phyloP scores from a whole-genome alignment of 164 flowering plant genomes.

The Kalanchoe fedtschenkoi region DNA sequence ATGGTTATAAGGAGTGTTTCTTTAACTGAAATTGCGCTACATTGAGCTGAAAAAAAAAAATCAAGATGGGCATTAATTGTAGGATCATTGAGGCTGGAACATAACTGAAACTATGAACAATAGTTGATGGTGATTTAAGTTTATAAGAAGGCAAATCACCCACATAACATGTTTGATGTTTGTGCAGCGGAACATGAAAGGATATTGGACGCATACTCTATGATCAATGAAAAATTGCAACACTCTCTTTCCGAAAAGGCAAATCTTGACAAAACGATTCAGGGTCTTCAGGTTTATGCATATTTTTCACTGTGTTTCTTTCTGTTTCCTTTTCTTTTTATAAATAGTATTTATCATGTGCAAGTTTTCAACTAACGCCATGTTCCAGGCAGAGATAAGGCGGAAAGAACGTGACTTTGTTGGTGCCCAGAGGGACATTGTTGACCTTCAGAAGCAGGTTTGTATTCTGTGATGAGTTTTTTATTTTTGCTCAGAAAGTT shows the following conservation, averaged over 20 bases:
- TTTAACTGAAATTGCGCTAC: too few relatives aligned
- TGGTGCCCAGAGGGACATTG: constrained; percentile 56
- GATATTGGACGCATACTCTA: constrained; percentile 68
- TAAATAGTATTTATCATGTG: background rate
- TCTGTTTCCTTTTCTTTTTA: background rate
- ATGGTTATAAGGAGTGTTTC: too few relatives aligned
- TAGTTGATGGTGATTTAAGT: too few relatives aligned
- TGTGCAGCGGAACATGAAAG: constrained; percentile 73
- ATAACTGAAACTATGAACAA: too few relatives aligned
- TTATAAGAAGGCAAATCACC: background rate
- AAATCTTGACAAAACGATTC: constrained; percentile 41
- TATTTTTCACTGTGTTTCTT: background rate
- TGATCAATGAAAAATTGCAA: constrained; percentile 60
- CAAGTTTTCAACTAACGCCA: background rate
- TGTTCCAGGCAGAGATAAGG: constrained; percentile 58
- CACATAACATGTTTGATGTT: background rate
- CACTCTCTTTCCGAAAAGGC: constrained; percentile 53
- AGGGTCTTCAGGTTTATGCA: constrained; percentile 47
- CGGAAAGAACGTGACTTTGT: constrained; percentile 62
- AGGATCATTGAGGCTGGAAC: too few relatives aligned
- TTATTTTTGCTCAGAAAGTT: too few relatives aligned
- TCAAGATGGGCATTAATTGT: too few relatives aligned
- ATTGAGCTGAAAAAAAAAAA: too few relatives aligned
- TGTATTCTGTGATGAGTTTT: too few relatives aligned
- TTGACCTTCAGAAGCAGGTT: constrained; percentile 84